These are phyloP conservation scores for Sphaerulina vaccinii DNA, from an alignment of 2,329 filamentous ascomycete species.

Conservation along the genomic window DNA sequence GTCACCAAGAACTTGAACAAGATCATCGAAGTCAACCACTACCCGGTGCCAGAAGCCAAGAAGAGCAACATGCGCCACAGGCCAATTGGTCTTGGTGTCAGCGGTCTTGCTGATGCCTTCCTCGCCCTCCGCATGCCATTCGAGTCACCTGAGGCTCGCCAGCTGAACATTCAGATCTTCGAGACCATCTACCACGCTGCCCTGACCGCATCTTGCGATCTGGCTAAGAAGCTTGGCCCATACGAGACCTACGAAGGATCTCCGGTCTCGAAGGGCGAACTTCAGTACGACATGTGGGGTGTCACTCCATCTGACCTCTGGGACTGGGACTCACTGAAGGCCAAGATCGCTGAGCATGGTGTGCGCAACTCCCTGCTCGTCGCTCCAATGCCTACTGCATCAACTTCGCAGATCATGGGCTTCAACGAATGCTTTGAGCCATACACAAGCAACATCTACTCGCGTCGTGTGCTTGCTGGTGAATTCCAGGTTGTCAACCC, in stretches of 20 bases:
- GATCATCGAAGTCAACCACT: slow-evolving; percentile 98
- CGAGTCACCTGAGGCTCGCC: slow-evolving; percentile 88
- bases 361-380: slow-evolving; percentile 93
- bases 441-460: slow-evolving; percentile 99
- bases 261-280: slow-evolving; percentile 88
- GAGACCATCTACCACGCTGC: slow-evolving; percentile 99
- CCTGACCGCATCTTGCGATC: slow-evolving; percentile 80
- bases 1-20: slow-evolving; percentile 95
- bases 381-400: slow-evolving; percentile 96
- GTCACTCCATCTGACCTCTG: slow-evolving; percentile 90
- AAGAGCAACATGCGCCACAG: slow-evolving; percentile 98
- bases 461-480: slow-evolving; percentile 92
- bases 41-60: slow-evolving; percentile 89
- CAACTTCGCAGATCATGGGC: slow-evolving; percentile 94
- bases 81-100: slow-evolving; percentile 93
- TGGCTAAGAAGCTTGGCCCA: slow-evolving; percentile 78
- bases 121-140: slow-evolving; percentile 94
- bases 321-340: slow-evolving; percentile 91
- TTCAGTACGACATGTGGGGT: slow-evolving; percentile 99
- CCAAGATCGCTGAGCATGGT: slow-evolving; percentile 86
- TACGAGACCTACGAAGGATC: slow-evolving; percentile 93
- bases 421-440: slow-evolving; percentile 99
- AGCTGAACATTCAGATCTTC: slow-evolving; percentile 97
- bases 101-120: slow-evolving; percentile 97
- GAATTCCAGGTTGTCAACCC: slow-evolving; percentile 99